Conservation (phyloP, 805 yeast genomes). For the Saccharomycopsis fibuligera region DNA sequence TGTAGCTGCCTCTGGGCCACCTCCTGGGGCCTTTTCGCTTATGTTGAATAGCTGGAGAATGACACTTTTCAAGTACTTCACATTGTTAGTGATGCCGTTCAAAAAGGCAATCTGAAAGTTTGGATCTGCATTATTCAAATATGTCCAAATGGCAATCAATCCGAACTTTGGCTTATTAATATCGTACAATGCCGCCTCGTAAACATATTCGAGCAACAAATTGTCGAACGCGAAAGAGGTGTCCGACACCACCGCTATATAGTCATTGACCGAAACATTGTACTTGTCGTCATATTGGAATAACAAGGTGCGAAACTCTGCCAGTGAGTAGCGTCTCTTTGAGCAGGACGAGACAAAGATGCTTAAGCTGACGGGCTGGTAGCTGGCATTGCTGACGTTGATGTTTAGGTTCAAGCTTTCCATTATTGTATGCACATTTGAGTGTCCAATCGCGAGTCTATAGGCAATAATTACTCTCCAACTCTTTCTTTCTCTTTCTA, state of each 20-base stretch:
- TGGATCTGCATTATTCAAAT: not conserved
- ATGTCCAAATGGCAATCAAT: not conserved
- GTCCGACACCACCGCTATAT: not conserved
- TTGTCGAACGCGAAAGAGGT: not conserved
- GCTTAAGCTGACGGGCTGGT: slow-evolving; percentile 1
- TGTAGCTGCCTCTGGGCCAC: too few species aligned
- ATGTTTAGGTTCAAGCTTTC: not conserved
- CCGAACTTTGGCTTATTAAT: slow-evolving; percentile 4
- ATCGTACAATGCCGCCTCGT: not conserved
- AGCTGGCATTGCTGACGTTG: not conserved
- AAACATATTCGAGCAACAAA: slow-evolving; percentile 3
- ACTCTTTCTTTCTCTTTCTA: too few species aligned
- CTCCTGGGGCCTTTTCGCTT: too few species aligned
- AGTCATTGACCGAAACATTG: not conserved
- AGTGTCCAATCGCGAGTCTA: too few species aligned
- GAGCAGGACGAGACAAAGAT: slow-evolving; percentile 4
- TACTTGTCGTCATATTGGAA: slow-evolving; percentile 7
- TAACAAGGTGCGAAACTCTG: slow-evolving; percentile 1
- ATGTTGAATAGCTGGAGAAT: not conserved
- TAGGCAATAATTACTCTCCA: too few species aligned
- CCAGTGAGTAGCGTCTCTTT: slow-evolving; percentile 5
- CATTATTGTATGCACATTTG: not conserved
- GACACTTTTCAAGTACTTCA: not conserved
- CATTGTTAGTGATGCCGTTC: not conserved
- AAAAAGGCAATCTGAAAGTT: not conserved